These are phyloP conservation scores for Apiospora rasikravindrae DNA, from an alignment of 2,329 filamentous ascomycete species.

Conservation along the genomic window DNA sequence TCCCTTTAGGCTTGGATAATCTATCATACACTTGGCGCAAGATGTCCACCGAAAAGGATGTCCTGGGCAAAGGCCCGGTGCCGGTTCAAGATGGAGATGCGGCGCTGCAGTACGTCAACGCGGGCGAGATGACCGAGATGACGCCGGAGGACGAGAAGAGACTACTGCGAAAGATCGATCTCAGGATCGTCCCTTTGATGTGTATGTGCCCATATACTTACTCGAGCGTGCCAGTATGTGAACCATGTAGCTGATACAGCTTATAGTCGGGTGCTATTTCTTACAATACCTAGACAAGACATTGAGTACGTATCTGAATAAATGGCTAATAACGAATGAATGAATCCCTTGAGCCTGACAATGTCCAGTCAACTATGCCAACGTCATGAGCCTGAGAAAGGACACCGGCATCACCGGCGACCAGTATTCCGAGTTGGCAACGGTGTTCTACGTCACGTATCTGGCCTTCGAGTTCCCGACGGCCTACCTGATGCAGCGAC, in stretches of 20 bases:
- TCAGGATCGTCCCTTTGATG: slow-evolving; percentile 18
- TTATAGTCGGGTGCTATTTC: slow-evolving; percentile 21
- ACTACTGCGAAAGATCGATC: slow-evolving; percentile 15
- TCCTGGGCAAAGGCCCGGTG: not conserved
- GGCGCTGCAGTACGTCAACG: not conserved
- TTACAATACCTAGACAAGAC: slow-evolving; percentile 23
- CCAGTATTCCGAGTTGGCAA: slow-evolving; percentile 67
- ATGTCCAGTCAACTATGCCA: slow-evolving; percentile 57
- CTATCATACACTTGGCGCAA: not conserved
- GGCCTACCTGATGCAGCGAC: slow-evolving; percentile 63
- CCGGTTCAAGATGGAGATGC: slow-evolving; percentile 10
- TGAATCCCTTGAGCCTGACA: not conserved
- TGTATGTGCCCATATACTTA: not conserved
- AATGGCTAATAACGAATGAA: not conserved
- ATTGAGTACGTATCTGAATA: slow-evolving; percentile 4
- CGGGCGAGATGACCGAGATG: slow-evolving; percentile 17
- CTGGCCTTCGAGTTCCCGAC: slow-evolving; percentile 20
- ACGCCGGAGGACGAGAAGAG: slow-evolving; percentile 21
- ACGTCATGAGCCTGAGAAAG: slow-evolving; percentile 66
- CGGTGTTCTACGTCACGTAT: slow-evolving; percentile 33
- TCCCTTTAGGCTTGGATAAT: too few relatives aligned
- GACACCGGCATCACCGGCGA: slow-evolving; percentile 64
- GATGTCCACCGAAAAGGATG: not conserved
- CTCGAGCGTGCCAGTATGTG: not conserved
- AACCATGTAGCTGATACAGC: not conserved